Evolutionary conservation across 805 yeast genomes (phyloP).

Genomic region (Sugiyamaella qingdaonensis): DNA sequence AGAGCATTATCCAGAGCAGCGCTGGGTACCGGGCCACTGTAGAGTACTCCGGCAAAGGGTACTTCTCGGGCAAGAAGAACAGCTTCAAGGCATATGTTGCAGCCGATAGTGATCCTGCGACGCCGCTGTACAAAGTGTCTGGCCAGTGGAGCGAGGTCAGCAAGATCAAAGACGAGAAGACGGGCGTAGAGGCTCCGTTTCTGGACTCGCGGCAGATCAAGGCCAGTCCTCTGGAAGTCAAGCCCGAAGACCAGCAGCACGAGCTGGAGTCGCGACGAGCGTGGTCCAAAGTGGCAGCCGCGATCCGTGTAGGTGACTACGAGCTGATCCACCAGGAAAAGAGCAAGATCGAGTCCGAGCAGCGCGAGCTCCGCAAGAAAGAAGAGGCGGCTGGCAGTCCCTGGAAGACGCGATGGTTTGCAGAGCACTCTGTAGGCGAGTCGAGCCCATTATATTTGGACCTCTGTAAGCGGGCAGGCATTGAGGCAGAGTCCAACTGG

Average conservation of each 20-base stretch:
- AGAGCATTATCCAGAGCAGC: slow-evolving; percentile 77
- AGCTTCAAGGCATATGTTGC: slow-evolving; percentile 81
- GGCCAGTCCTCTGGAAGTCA: slow-evolving; percentile 61
- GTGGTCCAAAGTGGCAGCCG: slow-evolving; percentile 86
- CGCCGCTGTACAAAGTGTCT: slow-evolving; percentile 62
- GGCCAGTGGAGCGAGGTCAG: slow-evolving; percentile 94
- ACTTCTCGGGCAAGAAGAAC: slow-evolving; percentile 92
- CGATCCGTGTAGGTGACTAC: slow-evolving; percentile 71
- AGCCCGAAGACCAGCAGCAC: slow-evolving; percentile 78
- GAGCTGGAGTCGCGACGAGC: slow-evolving; percentile 82
- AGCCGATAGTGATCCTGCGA: slow-evolving; percentile 47
- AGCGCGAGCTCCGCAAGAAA: slow-evolving; percentile 72
- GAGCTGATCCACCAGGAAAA: slow-evolving; percentile 72
- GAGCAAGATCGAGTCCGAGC: slow-evolving; percentile 73
- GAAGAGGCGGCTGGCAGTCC: slow-evolving; percentile 59
- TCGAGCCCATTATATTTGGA: slow-evolving; percentile 17
- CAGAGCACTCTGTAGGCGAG: slow-evolving; percentile 23
- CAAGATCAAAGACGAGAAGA: slow-evolving; percentile 54
- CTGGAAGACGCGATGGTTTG: slow-evolving; percentile 88
- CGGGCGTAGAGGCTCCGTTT: slow-evolving; percentile 34
- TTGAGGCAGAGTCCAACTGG: slow-evolving; percentile 26
- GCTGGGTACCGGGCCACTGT: slow-evolving; percentile 68
- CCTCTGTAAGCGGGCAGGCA: slow-evolving; percentile 18
- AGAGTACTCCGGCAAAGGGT: slow-evolving; percentile 89
- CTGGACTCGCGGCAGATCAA: slow-evolving; percentile 34